Percentiles rank a stretch among this genome's conserved stretches.
Conservation (phyloP, 1,284 basidiomycete species). For the Cryptococcus sp. region DNA sequence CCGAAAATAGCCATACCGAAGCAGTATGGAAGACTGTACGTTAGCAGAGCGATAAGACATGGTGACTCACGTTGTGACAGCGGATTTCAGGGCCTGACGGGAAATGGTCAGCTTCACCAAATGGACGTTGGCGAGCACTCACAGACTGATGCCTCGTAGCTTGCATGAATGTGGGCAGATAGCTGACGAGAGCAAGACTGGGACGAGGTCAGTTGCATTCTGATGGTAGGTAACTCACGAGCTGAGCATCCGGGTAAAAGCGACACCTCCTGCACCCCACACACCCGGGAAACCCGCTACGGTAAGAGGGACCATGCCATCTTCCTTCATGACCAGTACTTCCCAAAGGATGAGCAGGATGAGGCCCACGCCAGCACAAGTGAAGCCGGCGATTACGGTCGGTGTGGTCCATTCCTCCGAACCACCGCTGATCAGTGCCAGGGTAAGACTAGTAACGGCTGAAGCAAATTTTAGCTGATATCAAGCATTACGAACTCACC, state of each 20-base stretch:
- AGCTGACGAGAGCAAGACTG: slow-evolving; percentile 13
- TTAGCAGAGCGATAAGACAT: background rate
- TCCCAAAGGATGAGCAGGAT: slow-evolving; percentile 18
- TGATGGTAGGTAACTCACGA: slow-evolving; percentile 3
- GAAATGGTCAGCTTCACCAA: background rate
- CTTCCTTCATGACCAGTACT: slow-evolving; percentile 16
- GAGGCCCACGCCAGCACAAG: slow-evolving; percentile 9
- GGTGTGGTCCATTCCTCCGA: slow-evolving; percentile 6
- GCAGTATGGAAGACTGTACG: slow-evolving; percentile 12
- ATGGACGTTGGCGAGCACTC: background rate
- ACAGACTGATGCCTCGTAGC: slow-evolving; percentile 16
- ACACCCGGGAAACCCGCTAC: slow-evolving; percentile 7
- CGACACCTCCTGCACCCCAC: slow-evolving; percentile 9
- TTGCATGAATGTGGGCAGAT: slow-evolving; percentile 14
- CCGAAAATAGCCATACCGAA: slow-evolving; percentile 14
- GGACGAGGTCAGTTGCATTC: too few species aligned
- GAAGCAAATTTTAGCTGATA: background rate
- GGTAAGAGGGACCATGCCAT: slow-evolving; percentile 12
- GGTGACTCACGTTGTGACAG: slow-evolving; percentile 7
- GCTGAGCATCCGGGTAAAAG: slow-evolving; percentile 10
- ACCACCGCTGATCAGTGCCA: slow-evolving; percentile 12
- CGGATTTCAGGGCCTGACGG: slow-evolving; percentile 13
- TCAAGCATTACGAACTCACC: slow-evolving; percentile 1
- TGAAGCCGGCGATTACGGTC: slow-evolving; percentile 15
- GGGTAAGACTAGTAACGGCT: slow-evolving; percentile 15